Evolutionary conservation across 2,329 filamentous ascomycete species (phyloP).

Genomic region (Amesomyces nigricolor): DNA sequence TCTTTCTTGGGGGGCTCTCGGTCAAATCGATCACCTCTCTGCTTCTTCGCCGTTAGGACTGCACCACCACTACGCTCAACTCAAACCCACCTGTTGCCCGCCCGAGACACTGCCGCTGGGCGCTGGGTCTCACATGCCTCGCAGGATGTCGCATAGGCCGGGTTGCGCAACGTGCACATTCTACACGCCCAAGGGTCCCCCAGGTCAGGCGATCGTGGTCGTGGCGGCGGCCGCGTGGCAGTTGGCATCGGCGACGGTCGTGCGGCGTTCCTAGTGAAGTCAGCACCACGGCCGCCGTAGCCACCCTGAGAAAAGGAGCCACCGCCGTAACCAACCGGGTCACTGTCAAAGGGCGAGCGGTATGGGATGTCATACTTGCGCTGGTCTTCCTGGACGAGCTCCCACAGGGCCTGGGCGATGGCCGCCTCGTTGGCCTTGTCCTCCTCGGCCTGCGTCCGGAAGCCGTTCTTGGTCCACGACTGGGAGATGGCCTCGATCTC

Average conservation of each 20-base stretch:
- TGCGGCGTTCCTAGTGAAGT: background rate
- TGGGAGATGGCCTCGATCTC: slow-evolving; percentile 61
- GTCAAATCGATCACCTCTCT: slow-evolving; percentile 15
- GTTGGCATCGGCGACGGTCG: slow-evolving; percentile 13
- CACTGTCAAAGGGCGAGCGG: slow-evolving; percentile 43
- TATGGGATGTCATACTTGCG: slow-evolving; percentile 50
- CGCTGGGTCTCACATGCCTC: slow-evolving; percentile 47
- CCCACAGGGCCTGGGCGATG: slow-evolving; percentile 79
- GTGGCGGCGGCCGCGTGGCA: slow-evolving; percentile 4
- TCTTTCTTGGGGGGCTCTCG: slow-evolving; percentile 4
- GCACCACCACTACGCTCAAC: background rate
- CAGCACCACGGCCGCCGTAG: background rate
- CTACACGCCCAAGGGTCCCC: slow-evolving; percentile 44
- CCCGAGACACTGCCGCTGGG: background rate
- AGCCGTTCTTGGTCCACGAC: slow-evolving; percentile 62
- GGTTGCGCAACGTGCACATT: slow-evolving; percentile 54
- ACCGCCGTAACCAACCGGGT: slow-evolving; percentile 43
- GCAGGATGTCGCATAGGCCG: slow-evolving; percentile 44
- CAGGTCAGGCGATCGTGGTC: background rate
- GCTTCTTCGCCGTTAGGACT: background rate
- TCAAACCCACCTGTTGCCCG: background rate
- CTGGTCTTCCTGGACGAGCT: slow-evolving; percentile 75
- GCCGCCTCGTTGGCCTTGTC: slow-evolving; percentile 84
- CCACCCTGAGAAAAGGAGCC: slow-evolving; percentile 27
- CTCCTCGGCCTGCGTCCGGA: slow-evolving; percentile 78